These are phyloP conservation scores for Durusdinium trenchii DNA, from an alignment of 73 alveolate genomes.

Conservation along the genomic window DNA sequence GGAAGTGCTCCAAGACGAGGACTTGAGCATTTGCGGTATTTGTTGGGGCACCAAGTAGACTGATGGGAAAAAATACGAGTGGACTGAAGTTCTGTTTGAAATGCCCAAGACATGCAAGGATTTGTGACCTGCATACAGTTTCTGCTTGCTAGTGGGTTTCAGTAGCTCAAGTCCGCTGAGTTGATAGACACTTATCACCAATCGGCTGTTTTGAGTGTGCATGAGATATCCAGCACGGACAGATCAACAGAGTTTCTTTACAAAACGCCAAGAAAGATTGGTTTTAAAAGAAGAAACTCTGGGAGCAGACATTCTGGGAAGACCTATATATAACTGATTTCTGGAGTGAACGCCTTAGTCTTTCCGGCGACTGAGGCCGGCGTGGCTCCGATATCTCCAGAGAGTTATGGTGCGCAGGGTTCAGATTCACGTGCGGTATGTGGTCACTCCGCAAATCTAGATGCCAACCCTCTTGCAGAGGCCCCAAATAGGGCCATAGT, in stretches of 20 bases:
- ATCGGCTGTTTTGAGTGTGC: no score
- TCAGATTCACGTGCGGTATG: background rate
- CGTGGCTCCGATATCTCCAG: conserved; percentile 83
- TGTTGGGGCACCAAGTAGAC: background rate
- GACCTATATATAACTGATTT: background rate
- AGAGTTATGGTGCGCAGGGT: conserved; percentile 47
- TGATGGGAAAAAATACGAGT: background rate
- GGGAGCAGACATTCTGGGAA: background rate
- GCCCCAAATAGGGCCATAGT: no score
- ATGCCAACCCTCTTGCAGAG: no score
- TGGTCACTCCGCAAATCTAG: background rate
- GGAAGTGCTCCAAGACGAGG: conserved; percentile 92
- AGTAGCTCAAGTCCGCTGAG: no score
- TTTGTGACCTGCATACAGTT: background rate
- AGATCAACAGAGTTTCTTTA: no score
- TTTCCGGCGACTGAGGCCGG: background rate
- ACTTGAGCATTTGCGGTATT: conserved; percentile 66
- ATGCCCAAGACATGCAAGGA: background rate
- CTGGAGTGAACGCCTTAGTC: no score
- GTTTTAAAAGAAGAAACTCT: no score
- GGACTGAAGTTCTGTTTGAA: background rate
- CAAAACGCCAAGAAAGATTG: no score
- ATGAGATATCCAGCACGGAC: no score
- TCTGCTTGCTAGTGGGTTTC: no score
- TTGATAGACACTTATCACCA: no score